Evolutionary conservation across 768 basidiomycete species (phyloP), one percentile per base, ranked within the genome.

Genomic region (Kwoniella sp.): DNA sequence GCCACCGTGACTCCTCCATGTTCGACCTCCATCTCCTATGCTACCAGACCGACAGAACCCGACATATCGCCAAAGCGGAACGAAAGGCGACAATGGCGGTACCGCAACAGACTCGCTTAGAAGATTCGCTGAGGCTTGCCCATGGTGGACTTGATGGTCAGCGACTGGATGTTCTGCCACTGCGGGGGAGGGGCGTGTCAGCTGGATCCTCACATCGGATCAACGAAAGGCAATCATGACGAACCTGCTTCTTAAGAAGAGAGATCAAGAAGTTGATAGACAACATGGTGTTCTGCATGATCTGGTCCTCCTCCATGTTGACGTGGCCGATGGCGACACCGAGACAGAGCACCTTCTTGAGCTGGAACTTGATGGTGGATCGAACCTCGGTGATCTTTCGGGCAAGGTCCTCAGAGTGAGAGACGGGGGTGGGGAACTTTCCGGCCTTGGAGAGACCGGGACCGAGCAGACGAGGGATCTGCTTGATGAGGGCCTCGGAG

Each of bases 201-300:
- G 80, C 15, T n/a, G 17, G 17, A 46, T 32, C 28, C 23, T 23
- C 19, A 5, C 15, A 93, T 88, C 23, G 4, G n/a, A 26, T 29
- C 7, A 15, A 28, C 17, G n/a, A 29, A 38, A 40, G 17, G 15
- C n/a, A 19, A 39, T 34, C 20, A 37, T 26, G n/a, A 64, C 63
- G 50, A 27, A 54, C 65, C 57, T 63, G 65, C 83, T 99, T 99
- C 84, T 98, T 98, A 75, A 99, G 84, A 57, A 99, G 79, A 17
- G 95, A 98, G 72, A 99, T 90, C 69, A 99, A 83, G 84, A 99
- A 99, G 85, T 99, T 99, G 82, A 98, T 93, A 77, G 89, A 88
- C 73, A 99, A 78, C 95, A 99, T 99, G 79, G 93, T 88, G 78
- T 99, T 99, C 60, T 77, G 87, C 65, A 98, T 82, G 59, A 98